Evolutionary conservation across 306 rosid genomes (phyloP), one percentile per base, ranked within the genome.

Genomic region (Malus fusca): DNA sequence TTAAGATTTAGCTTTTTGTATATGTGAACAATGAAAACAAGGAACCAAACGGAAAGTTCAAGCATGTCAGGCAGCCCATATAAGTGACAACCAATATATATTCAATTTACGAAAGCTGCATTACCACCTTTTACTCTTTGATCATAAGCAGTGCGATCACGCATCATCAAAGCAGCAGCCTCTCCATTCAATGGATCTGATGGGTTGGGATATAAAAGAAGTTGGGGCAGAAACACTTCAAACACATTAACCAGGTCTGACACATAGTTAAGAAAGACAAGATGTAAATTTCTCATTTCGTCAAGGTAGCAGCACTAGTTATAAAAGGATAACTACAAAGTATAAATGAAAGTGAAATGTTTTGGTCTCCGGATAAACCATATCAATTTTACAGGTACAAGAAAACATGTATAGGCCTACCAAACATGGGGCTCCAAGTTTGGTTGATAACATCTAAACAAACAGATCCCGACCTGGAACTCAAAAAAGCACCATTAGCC

Each of bases 391-490:
- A 60, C 33, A 66, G 42, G 33, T 52, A 58, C 52, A 58, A 75
- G 67, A 28, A 76, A 77, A 46, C n/a, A 31, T 74, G 72, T 40
- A n/a, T 73, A 55, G 66, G 78, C 81, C n/a, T 77, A 90, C 98
- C 98, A 82, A 84, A 93, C 97, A 91, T 90, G 40, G 98, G 98
- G 85, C 96, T 93, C 98, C 98, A 93, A 51, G 87, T 90, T 87
- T 93, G 91, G 84, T 90, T 93, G 78, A 93, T 88, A 84, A 93
- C 98, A 83, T 93, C 97, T 68, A 91, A 88, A 85, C 98, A 93
- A 79, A 93, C 89, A 40, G 97, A 86, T 68, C 98, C 97, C 68
- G 92, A 90, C 93, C 98, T 93, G 82, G 75, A 82, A 77, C 61
- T 77, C 82, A 81, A 73, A 80, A 59, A 56, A 79, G 55, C 72